These are phyloP conservation scores for Coffea humblotiana DNA, from an alignment of 305 asterid genomes.

Conservation along the genomic window DNA sequence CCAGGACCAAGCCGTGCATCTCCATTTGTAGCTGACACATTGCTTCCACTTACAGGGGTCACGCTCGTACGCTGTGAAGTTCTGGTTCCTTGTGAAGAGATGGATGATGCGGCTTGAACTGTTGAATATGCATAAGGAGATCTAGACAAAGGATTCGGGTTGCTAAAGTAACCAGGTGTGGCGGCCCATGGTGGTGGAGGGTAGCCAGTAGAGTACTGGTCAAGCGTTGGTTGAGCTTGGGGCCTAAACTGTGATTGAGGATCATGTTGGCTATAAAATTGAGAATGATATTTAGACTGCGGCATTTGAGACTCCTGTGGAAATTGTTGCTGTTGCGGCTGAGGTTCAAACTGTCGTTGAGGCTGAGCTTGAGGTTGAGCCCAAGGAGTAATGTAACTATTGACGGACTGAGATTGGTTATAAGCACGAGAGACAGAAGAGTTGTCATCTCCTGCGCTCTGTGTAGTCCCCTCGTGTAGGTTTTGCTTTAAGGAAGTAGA, in stretches of 20 bases:
- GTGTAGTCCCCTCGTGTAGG: slow-evolving; percentile 29
- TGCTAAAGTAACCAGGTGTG: slow-evolving; percentile 82
- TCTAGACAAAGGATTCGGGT: slow-evolving; percentile 40
- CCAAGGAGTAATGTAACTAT: slow-evolving; percentile 86
- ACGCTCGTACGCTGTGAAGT: slow-evolving; percentile 26
- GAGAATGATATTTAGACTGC: slow-evolving; percentile 18
- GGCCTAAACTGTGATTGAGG: slow-evolving; percentile 28
- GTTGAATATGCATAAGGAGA: slow-evolving; percentile 34
- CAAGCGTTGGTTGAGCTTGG: slow-evolving; percentile 22
- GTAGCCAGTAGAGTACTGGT: slow-evolving; percentile 39
- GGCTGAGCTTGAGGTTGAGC: slow-evolving; percentile 59
- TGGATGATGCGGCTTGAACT: slow-evolving; percentile 31
- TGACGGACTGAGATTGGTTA: slow-evolving; percentile 44
- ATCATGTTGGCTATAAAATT: slow-evolving; percentile 31
- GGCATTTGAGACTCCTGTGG: slow-evolving; percentile 14
- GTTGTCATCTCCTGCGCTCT: slow-evolving; percentile 31
- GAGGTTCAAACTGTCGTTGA: slow-evolving; percentile 20
- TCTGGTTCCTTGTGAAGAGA: slow-evolving; percentile 24
- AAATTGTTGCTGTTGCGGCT: slow-evolving; percentile 20
- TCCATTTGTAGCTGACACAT: slow-evolving; percentile 40
- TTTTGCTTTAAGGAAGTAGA: slow-evolving; percentile 32
- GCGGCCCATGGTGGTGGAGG: slow-evolving; percentile 99
- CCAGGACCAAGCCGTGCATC: slow-evolving; percentile 32
- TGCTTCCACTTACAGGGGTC: slow-evolving; percentile 25
- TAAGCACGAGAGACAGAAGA: slow-evolving; percentile 41